Base-by-base conservation (phyloP, 108 stramenopile species). In the Mayamaea pseudoterrestris region DNA sequence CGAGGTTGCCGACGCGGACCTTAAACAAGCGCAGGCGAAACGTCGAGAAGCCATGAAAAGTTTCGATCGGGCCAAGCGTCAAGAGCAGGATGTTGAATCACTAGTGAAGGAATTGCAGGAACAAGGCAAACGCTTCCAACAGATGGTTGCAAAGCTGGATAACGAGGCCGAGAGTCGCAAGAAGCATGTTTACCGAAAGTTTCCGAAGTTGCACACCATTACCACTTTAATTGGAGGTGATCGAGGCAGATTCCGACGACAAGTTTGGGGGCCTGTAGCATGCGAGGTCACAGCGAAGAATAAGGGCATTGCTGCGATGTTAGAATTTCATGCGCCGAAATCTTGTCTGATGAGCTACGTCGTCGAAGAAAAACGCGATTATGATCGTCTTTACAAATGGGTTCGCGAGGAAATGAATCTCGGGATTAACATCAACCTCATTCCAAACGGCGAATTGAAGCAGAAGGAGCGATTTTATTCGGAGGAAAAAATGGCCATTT, bases 201-300 rank as follows among this genome's bases (percentile, higher is more conserved):
- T 49, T 16, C 51, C 49, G 8, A 27, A 76, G 22, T 40, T 85
- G 20, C 57, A 56, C 47, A 50, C 69, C 26, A 60, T 65, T 42
- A 63, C 51, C 41, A 45, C 68, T 3, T 91, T 65, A 60, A 56
- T 91, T 6, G 58, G 74, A 16, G 16, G 70, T 2, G 78, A 91
- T 57, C 57, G 73, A 9, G 70, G 69, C 30, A 35, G 53, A 34
- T 91, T 91, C 55, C 76, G 90, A 25, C 65, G 56, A 35, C 67
- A 63, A 8, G 82, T 91, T n/a, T 56, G 61, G 29, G 90, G 90
- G 4, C 90, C 90, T 8, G 52, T 91, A 23, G 72, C 63, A 22
- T 73, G 75, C 41, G 83, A 86, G 41, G 57, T 91, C 11, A 60
- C 74, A 27, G 57, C 81, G 12, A 67, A 71, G 39, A 56, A 61